A percentile compares a stretch with the other conserved stretches of the same genome.
Evolutionary conservation across 2,329 filamentous ascomycete genomes (phyloP).

Genomic region (Cytospora piceicola): DNA sequence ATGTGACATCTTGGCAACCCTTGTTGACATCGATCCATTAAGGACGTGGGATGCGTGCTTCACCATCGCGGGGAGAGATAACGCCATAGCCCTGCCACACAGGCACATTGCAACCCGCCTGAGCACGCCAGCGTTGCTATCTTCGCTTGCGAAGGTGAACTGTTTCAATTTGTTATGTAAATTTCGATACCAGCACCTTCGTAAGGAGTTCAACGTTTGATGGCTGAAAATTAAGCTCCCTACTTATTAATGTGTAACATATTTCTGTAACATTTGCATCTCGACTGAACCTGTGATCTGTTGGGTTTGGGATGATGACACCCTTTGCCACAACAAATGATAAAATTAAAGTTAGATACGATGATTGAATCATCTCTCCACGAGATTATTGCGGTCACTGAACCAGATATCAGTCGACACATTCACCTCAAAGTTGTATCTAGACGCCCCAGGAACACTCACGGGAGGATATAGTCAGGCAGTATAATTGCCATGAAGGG

Average conservation of each 20-base stretch:
- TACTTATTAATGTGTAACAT: background rate
- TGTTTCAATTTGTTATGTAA: background rate
- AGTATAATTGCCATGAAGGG: background rate
- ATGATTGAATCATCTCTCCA: background rate
- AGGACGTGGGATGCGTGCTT: background rate
- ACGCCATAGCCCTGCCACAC: conserved; percentile 9
- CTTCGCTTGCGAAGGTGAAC: background rate
- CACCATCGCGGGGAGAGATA: conserved; percentile 16
- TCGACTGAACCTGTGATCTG: background rate
- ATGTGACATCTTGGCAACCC: background rate
- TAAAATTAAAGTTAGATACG: background rate
- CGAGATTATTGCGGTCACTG: background rate
- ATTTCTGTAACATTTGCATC: background rate
- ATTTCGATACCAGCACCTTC: background rate
- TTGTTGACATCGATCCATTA: background rate
- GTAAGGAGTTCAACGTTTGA: background rate
- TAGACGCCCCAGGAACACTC: background rate
- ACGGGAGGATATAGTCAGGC: conserved; percentile 4
- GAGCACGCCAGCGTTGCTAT: background rate
- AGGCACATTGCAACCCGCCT: background rate
- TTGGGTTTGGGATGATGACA: background rate
- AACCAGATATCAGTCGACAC: background rate
- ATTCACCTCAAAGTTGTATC: background rate
- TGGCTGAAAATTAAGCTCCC: background rate
- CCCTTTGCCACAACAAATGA: background rate